These are phyloP conservation scores for Crassisporium funariophilum DNA, from an alignment of 768 basidiomycete species.

Conservation along the genomic window DNA sequence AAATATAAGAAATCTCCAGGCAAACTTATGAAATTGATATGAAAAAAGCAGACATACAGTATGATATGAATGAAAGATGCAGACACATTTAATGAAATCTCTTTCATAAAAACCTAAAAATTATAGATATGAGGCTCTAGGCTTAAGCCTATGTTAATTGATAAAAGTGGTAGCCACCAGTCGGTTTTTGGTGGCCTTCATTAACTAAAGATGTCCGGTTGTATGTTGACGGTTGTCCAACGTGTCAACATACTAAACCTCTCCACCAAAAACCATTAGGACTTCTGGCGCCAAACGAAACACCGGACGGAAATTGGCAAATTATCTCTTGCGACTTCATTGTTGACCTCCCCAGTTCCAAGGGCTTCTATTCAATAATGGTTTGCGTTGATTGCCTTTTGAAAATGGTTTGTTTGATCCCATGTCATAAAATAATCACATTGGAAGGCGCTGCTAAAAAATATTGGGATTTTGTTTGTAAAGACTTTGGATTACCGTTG, in stretches of 20 bases:
- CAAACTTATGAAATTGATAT: slow-evolving; percentile 3
- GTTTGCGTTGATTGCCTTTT: slow-evolving; percentile 26
- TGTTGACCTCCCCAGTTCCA: slow-evolving; percentile 28
- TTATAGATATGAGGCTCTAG: not conserved
- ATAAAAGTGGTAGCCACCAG: slow-evolving; percentile 11
- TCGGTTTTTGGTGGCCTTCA: slow-evolving; percentile 24
- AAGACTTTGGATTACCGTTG: slow-evolving; percentile 26
- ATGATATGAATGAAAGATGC: not conserved
- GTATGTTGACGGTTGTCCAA: slow-evolving; percentile 30
- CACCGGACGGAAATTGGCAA: slow-evolving; percentile 29
- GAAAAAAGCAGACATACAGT: not conserved
- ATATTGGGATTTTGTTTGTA: slow-evolving; percentile 24
- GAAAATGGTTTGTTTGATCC: slow-evolving; percentile 23
- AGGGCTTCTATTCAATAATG: slow-evolving; percentile 36
- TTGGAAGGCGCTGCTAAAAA: slow-evolving; percentile 18
- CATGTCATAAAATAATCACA: slow-evolving; percentile 17
- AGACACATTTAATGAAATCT: not conserved
- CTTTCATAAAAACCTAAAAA: not conserved
- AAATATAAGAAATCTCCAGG: not conserved
- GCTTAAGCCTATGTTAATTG: not conserved
- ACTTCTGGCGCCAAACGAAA: slow-evolving; percentile 18
- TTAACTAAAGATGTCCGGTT: slow-evolving; percentile 15
- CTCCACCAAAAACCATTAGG: slow-evolving; percentile 28
- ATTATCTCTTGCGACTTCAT: slow-evolving; percentile 41
- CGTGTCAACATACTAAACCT: slow-evolving; percentile 33